Conservation (phyloP, 2,329 filamentous ascomycete species). For the Cercospora beticola region DNA sequence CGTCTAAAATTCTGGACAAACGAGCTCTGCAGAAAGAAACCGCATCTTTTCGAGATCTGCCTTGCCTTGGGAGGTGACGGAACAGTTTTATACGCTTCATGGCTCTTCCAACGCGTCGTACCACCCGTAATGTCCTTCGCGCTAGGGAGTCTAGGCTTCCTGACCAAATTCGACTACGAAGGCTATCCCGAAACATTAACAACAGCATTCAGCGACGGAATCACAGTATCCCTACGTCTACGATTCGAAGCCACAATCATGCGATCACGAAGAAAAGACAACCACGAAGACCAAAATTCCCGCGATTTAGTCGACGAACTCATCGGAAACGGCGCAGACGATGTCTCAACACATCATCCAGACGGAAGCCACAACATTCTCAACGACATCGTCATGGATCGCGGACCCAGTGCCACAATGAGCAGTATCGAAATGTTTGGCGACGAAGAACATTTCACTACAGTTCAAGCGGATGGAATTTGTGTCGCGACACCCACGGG, state of each 20-base stretch:
- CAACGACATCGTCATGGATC: slow-evolving; percentile 95
- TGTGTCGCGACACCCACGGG: slow-evolving; percentile 94
- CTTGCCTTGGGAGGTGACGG: slow-evolving; percentile 81
- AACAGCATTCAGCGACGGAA: slow-evolving; percentile 74
- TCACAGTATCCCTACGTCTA: slow-evolving; percentile 82
- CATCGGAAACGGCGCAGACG: slow-evolving; percentile 79
- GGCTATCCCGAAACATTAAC: slow-evolving; percentile 68
- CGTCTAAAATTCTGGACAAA: slow-evolving; percentile 82
- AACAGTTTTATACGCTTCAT: slow-evolving; percentile 94
- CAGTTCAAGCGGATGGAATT: slow-evolving; percentile 86
- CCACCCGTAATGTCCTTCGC: slow-evolving; percentile 91
- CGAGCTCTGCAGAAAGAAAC: slow-evolving; percentile 71
- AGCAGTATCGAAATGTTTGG: slow-evolving; percentile 89
- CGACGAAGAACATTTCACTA: slow-evolving; percentile 93
- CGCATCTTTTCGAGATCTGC: slow-evolving; percentile 90
- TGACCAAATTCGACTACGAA: slow-evolving; percentile 94
- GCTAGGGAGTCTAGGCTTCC: slow-evolving; percentile 85
- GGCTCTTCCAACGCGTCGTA: slow-evolving; percentile 93
- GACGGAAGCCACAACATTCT: slow-evolving; percentile 85
- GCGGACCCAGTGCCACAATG: slow-evolving; percentile 93
- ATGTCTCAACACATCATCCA: slow-evolving; percentile 79
- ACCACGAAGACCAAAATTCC: slow-evolving; percentile 36
- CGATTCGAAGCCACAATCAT: slow-evolving; percentile 94
- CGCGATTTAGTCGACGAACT: slow-evolving; percentile 85
- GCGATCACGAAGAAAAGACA: slow-evolving; percentile 62